Conservation (phyloP, 306 rosid species). For the Trifolium pratense region DNA sequence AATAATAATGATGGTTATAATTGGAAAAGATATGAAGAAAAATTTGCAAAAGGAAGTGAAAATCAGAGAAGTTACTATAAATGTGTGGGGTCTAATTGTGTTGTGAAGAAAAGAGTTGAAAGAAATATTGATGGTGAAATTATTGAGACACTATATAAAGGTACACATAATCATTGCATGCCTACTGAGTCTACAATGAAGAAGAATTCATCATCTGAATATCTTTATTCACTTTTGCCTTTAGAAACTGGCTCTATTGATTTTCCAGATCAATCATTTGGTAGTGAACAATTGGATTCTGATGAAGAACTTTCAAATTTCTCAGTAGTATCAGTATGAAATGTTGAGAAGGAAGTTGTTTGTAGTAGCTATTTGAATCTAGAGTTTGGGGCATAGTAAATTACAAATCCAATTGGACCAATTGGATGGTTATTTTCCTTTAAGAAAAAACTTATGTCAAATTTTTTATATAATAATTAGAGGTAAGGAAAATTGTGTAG, state of each 20-base stretch:
- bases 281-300: slow-evolving; percentile 51
- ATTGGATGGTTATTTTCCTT: no score
- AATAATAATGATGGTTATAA: slow-evolving; percentile 65
- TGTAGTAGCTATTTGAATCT: no score
- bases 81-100: slow-evolving; percentile 68
- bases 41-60: slow-evolving; percentile 66
- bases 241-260: slow-evolving; percentile 40
- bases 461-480: no score
- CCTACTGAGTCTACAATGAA: slow-evolving; percentile 49
- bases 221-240: slow-evolving; percentile 50
- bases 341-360: no score
- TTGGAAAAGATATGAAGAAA: slow-evolving; percentile 82
- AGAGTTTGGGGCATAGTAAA: no score
- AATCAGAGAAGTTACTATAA: slow-evolving; percentile 77
- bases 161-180: slow-evolving; percentile 71
- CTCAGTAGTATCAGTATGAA: slow-evolving; percentile 54
- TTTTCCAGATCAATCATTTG: slow-evolving; percentile 54
- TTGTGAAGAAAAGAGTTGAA: slow-evolving; percentile 73
- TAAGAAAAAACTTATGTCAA: no score
- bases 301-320: slow-evolving; percentile 59
- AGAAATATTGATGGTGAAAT: slow-evolving; percentile 65
- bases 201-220: slow-evolving; percentile 56
- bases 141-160: slow-evolving; percentile 68
- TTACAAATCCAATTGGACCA: no score
- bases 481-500: no score